Conservation (phyloP, 73 alveolate genomes). For the Paramecium sexaurelia region DNA sequence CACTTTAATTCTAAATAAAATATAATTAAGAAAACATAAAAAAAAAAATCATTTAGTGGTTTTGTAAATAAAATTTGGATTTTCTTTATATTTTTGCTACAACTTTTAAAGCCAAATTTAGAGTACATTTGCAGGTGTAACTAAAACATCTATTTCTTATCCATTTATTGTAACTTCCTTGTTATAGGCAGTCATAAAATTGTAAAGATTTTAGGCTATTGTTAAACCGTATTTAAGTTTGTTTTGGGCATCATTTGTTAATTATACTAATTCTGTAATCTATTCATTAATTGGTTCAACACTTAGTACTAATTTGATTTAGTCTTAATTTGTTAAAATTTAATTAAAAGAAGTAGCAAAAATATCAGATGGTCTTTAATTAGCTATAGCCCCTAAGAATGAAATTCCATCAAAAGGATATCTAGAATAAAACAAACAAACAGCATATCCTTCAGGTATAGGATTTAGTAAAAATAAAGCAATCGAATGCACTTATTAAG, state of each 20-base stretch:
- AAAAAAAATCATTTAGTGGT: constrained; percentile 60
- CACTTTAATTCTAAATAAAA: too few species aligned
- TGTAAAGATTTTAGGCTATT: constrained; percentile 89
- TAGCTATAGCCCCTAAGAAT: constrained; percentile 96
- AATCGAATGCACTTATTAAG: constrained; percentile 74
- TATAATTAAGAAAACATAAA: neutral
- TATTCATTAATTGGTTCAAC: constrained; percentile 83
- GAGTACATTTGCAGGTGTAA: constrained; percentile 86
- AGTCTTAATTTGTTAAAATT: constrained; percentile 64
- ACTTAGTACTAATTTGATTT: constrained; percentile 84
- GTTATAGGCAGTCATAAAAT: constrained; percentile 88
- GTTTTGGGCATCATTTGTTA: constrained; percentile 82
- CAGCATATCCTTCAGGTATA: constrained; percentile 82
- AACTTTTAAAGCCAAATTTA: constrained; percentile 91
- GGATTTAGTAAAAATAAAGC: constrained; percentile 79
- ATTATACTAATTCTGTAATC: constrained; percentile 74
- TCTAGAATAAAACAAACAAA: constrained; percentile 82
- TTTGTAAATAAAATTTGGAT: constrained; percentile 93
- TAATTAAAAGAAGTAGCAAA: constrained; percentile 86
- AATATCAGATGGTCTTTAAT: constrained; percentile 94
- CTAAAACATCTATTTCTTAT: constrained; percentile 73
- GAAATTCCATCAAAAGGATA: constrained; percentile 91
- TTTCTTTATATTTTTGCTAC: constrained; percentile 85
- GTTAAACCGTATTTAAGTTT: constrained; percentile 88
- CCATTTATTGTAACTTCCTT: constrained; percentile 71